Conservation (phyloP, 2,329 filamentous ascomycete genomes). For the Fusarium sp. region DNA sequence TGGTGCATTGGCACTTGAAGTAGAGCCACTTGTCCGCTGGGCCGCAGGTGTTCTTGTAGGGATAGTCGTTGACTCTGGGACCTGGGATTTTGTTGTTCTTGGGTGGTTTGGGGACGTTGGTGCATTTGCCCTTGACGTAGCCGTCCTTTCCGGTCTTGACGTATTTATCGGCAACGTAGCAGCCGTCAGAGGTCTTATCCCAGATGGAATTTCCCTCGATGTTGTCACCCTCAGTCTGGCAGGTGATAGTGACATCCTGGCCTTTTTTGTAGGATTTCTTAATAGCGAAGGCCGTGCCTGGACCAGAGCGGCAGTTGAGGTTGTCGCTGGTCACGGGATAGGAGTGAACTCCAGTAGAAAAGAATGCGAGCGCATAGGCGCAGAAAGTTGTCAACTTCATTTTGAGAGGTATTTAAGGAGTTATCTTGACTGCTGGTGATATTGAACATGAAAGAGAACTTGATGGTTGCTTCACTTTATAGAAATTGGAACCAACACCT, state of each 20-base stretch:
- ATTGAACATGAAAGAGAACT: too few species aligned
- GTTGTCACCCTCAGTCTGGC: conserved; percentile 6
- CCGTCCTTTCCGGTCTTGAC: neutral
- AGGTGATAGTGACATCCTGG: conserved; percentile 5
- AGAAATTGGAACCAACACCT: too few species aligned
- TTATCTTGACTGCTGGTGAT: too few species aligned
- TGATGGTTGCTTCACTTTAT: too few species aligned
- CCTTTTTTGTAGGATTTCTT: neutral
- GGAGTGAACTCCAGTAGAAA: too few species aligned
- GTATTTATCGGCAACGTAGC: conserved; percentile 17
- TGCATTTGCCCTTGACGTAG: neutral
- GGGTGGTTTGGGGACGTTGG: too few species aligned
- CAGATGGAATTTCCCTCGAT: conserved; percentile 1
- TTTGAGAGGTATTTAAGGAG: too few species aligned
- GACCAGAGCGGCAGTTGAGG: conserved; percentile 14
- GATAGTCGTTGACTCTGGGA: neutral
- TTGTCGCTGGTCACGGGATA: conserved; percentile 10
- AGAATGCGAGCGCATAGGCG: too few species aligned
- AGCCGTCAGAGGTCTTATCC: conserved; percentile 12
- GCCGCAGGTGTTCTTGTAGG: neutral
- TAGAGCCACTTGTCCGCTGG: neutral
- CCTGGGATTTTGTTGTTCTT: too few species aligned
- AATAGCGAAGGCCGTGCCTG: neutral
- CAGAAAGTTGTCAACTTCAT: too few species aligned
- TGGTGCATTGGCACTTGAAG: neutral